A percentile compares a stretch with the other conserved stretches of the same genome.
phyloP scores from a whole-genome alignment of 2,329 filamentous ascomycete species.

The Endothia cerciana region DNA sequence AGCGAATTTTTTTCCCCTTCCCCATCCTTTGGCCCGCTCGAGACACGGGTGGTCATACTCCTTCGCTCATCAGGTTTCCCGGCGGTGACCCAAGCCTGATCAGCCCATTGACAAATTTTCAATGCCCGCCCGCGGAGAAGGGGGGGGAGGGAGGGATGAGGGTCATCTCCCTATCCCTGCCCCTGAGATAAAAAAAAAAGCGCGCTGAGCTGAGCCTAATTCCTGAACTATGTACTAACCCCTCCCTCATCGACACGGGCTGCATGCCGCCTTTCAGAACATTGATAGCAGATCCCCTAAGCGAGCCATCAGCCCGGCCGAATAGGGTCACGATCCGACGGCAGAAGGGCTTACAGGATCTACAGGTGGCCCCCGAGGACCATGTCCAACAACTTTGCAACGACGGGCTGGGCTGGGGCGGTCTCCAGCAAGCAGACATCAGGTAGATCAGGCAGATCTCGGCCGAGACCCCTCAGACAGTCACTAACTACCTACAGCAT shows the following conservation, averaged over 20 bases:
- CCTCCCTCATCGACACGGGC: neutral
- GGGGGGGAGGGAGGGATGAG: too few relatives aligned
- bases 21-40: neutral
- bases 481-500: neutral
- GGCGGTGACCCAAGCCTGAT: too few relatives aligned
- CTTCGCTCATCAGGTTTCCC: neutral
- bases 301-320: constrained; percentile 16
- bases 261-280: constrained; percentile 1
- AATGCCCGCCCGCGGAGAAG: too few relatives aligned
- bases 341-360: neutral
- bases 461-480: too few relatives aligned
- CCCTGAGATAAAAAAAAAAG: too few relatives aligned
- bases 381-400: neutral
- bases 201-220: too few relatives aligned
- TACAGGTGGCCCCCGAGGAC: too few relatives aligned
- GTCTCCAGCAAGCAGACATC: neutral
- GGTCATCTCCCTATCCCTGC: too few relatives aligned
- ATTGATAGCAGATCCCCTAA: neutral
- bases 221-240: neutral
- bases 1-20: constrained; percentile 11
- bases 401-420: neutral
- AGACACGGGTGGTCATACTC: neutral
- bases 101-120: too few relatives aligned
- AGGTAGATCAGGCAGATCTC: too few relatives aligned
- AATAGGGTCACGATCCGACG: neutral